Conservation (phyloP, 768 basidiomycete species). For the Lentinula edodes region DNA sequence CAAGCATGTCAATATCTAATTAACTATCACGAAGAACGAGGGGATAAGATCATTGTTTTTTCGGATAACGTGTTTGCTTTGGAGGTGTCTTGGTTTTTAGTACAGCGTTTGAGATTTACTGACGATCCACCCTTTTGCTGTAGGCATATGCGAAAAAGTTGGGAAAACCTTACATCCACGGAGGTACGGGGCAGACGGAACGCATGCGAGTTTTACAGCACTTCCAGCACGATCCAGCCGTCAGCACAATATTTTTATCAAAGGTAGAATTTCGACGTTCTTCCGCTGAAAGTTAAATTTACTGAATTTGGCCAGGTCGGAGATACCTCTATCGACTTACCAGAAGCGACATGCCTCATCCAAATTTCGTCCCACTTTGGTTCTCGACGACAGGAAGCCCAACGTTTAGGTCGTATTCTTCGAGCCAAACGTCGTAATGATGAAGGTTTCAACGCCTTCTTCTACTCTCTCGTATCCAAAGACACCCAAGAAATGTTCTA, state of each 20-base stretch:
- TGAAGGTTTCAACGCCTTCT: slow-evolving; percentile 99
- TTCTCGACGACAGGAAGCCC: slow-evolving; percentile 95
- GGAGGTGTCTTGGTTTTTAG: slow-evolving; percentile 55
- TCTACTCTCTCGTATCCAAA: slow-evolving; percentile 98
- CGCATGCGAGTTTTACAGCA: slow-evolving; percentile 91
- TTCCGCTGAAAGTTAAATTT: neutral
- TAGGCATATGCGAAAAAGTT: slow-evolving; percentile 93
- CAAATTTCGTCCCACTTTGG: slow-evolving; percentile 99
- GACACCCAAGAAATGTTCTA: slow-evolving; percentile 99
- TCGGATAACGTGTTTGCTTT: slow-evolving; percentile 97
- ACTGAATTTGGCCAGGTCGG: slow-evolving; percentile 57
- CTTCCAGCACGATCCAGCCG: slow-evolving; percentile 92
- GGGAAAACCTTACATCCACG: slow-evolving; percentile 93
- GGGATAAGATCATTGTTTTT: slow-evolving; percentile 99
- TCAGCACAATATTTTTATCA: slow-evolving; percentile 98
- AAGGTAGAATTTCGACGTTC: slow-evolving; percentile 48
- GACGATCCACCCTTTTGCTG: slow-evolving; percentile 6
- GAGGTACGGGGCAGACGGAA: slow-evolving; percentile 90
- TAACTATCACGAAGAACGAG: slow-evolving; percentile 94
- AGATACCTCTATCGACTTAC: slow-evolving; percentile 97
- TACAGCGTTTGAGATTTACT: neutral
- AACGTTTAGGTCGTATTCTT: slow-evolving; percentile 91
- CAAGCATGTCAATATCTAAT: slow-evolving; percentile 99
- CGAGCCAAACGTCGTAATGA: slow-evolving; percentile 97
- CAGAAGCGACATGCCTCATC: slow-evolving; percentile 98